phyloP scores from a whole-genome alignment of 768 basidiomycete genomes.

The Fibroporia radiculosa region DNA sequence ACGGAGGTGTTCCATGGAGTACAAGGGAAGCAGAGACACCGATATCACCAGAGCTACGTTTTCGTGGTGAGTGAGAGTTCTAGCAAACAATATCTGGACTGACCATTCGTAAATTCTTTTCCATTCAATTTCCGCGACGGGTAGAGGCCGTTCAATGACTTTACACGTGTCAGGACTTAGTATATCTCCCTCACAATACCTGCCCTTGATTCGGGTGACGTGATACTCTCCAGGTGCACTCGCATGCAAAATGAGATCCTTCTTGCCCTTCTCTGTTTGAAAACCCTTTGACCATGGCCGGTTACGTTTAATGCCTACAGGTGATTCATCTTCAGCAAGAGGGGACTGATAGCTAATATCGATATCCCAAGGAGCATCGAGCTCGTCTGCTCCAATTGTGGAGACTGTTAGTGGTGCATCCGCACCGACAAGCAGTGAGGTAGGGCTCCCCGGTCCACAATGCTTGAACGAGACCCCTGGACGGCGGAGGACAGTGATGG shows the following conservation, averaged over 20 bases:
- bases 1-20: slow-evolving; percentile 84
- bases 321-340: slow-evolving; percentile 28
- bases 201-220: slow-evolving; percentile 63
- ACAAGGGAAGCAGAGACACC: slow-evolving; percentile 85
- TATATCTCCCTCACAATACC: slow-evolving; percentile 78
- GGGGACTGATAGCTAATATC: slow-evolving; percentile 54
- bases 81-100: slow-evolving; percentile 10
- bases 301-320: slow-evolving; percentile 29
- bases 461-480: slow-evolving; percentile 66
- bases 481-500: slow-evolving; percentile 62
- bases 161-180: slow-evolving; percentile 75
- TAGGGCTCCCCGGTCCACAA: slow-evolving; percentile 65
- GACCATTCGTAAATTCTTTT: slow-evolving; percentile 89
- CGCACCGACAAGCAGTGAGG: slow-evolving; percentile 63
- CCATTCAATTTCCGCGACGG: slow-evolving; percentile 83
- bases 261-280: slow-evolving; percentile 36
- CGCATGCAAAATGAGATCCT: slow-evolving; percentile 42
- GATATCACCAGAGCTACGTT: slow-evolving; percentile 74
- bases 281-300: slow-evolving; percentile 62
- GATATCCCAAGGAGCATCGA: slow-evolving; percentile 66
- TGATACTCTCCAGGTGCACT: slow-evolving; percentile 71
- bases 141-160: slow-evolving; percentile 68
- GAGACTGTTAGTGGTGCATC: slow-evolving; percentile 51
- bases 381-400: slow-evolving; percentile 44
- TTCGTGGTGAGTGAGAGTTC: slow-evolving; percentile 4